Base-by-base conservation (phyloP, 164 flowering plant species). In the Sextonia rubra region DNA sequence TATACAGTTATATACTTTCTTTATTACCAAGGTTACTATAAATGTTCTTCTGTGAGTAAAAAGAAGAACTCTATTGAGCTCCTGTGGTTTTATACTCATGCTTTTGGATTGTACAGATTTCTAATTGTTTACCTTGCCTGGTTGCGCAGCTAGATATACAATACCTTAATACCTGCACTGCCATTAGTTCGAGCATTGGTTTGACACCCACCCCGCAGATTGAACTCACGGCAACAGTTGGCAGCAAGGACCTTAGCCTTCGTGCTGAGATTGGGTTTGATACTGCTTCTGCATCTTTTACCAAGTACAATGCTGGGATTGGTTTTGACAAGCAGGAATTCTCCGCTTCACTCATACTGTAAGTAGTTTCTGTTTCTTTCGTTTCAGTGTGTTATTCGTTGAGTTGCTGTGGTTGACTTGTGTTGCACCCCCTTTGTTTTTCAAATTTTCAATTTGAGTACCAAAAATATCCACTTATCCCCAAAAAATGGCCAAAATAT, bases 181-280 rank as follows among this genome's bases (percentile, higher is more conserved):
- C 89, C 63, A 74, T 90, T 61, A 83, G 79, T 71, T 86, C 91
- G 27, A 86, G 93, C 76, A 86, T 92, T 80, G 90, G 93, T 58
- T 78, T 92, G 84, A 86, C 84, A 71, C 87, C 93, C 47, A 80
- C 75, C 56, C 93, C 95, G 48, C 77, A 79, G 67, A 69, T 92
- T 75, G 91, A 92, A 71, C 73, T 89, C 47, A 77, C 89, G 52
- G 88, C 90, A 9, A 78, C 89, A 64, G 68, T 87, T 71, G 97
- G 94, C 64, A 82, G 70, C 82, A 79, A 79, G 52, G 85, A 83
- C 67, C 48, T 87, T 25, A 69, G 81, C 76, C 71, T 89, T 74
- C 94, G 97, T 77, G 90, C 87, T 52, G 94, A 90, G 81, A 71
- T 86, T 76, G 91, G 84, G 52, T 88, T 92, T 80, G 88, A 92